Conservation (phyloP, 2,329 filamentous ascomycete genomes). For the Neurospora sp. region DNA sequence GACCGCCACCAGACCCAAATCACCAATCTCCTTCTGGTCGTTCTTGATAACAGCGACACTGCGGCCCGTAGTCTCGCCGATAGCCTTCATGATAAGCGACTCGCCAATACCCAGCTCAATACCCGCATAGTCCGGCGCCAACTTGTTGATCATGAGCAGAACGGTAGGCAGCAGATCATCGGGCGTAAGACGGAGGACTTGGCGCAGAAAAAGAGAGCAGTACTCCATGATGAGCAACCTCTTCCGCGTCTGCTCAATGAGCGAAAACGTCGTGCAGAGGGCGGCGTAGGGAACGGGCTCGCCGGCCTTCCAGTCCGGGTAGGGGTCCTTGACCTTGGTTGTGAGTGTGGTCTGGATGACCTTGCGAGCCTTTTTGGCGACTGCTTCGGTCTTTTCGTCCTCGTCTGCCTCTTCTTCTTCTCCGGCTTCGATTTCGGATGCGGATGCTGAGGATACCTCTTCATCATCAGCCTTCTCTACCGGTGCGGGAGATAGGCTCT, state of each 20-base stretch:
- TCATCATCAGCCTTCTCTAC: constrained; percentile 35
- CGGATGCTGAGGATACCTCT: constrained; percentile 29
- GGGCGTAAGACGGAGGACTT: constrained; percentile 87
- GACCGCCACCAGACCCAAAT: constrained; percentile 86
- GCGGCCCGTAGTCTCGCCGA: constrained; percentile 86
- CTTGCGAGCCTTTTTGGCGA: constrained; percentile 65
- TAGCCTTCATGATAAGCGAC: constrained; percentile 96
- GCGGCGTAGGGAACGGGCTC: constrained; percentile 89
- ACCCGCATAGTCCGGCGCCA: constrained; percentile 91
- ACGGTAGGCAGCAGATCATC: constrained; percentile 80
- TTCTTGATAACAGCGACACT: constrained; percentile 84
- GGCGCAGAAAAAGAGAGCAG: constrained; percentile 81
- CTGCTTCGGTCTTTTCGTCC: constrained; percentile 56
- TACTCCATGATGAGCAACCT: constrained; percentile 79
- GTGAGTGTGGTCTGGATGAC: constrained; percentile 71
- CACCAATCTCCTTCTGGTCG: constrained; percentile 93
- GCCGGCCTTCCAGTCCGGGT: constrained; percentile 87
- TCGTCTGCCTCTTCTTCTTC: constrained; percentile 42
- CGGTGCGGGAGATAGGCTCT: constrained; percentile 20
- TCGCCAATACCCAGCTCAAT: constrained; percentile 98
- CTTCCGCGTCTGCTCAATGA: constrained; percentile 91
- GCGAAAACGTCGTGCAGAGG: constrained; percentile 85
- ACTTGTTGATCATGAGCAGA: constrained; percentile 94
- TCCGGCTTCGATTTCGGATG: constrained; percentile 38
- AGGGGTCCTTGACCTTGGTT: constrained; percentile 63